phyloP scores from a whole-genome alignment of 2,329 filamentous ascomycete genomes.

The Trichophyton rubrum region DNA sequence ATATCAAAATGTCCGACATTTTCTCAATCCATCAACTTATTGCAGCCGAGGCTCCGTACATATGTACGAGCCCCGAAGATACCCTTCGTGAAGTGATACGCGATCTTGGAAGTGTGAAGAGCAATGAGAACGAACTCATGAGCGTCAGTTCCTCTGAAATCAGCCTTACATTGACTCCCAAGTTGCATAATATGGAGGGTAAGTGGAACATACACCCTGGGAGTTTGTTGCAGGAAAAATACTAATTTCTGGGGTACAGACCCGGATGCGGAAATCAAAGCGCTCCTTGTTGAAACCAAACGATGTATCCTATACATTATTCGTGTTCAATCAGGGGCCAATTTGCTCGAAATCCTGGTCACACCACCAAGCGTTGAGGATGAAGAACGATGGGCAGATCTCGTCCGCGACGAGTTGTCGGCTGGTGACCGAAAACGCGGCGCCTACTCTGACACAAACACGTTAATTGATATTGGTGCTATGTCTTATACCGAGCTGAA shows the following conservation, averaged over 20 bases:
- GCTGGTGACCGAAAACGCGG: slow-evolving; percentile 57
- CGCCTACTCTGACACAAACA: slow-evolving; percentile 79
- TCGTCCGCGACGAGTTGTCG: slow-evolving; percentile 71
- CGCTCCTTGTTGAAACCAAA: slow-evolving; percentile 96
- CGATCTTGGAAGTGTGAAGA: slow-evolving; percentile 90
- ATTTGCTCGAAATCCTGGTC: slow-evolving; percentile 89
- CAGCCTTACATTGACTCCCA: slow-evolving; percentile 77
- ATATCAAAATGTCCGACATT: slow-evolving; percentile 97
- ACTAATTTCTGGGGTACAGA: slow-evolving; percentile 38
- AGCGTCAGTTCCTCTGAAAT: slow-evolving; percentile 80
- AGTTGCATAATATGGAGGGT: slow-evolving; percentile 72
- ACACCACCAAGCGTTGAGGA: slow-evolving; percentile 80
- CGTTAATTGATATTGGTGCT: slow-evolving; percentile 72
- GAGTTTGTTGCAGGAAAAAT: neutral
- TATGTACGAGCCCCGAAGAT: slow-evolving; percentile 75
- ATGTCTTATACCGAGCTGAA: slow-evolving; percentile 90
- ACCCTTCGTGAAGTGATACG: slow-evolving; percentile 81
- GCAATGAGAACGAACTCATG: slow-evolving; percentile 85
- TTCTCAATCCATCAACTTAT: slow-evolving; percentile 91
- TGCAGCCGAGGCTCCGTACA: slow-evolving; percentile 59
- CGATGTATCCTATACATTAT: slow-evolving; percentile 96
- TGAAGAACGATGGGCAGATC: slow-evolving; percentile 70
- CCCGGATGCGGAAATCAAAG: slow-evolving; percentile 81
- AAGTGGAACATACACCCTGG: slow-evolving; percentile 16
- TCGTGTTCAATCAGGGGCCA: slow-evolving; percentile 79